These are phyloP conservation scores for Erodium moschatum DNA, from an alignment of 441 rosid species.

Conservation along the genomic window DNA sequence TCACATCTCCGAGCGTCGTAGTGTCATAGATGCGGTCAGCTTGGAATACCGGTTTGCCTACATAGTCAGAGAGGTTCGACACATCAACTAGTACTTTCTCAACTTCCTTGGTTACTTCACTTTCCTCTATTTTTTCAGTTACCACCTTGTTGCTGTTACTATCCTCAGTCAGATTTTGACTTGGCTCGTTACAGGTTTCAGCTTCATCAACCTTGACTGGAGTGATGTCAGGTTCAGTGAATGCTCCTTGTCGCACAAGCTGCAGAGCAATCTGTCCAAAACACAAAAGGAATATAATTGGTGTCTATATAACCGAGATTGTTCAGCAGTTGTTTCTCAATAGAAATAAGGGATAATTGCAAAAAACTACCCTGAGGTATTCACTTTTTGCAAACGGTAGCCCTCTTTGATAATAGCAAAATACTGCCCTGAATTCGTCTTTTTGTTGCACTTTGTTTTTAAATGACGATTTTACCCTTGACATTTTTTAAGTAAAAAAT, in stretches of 20 bases:
- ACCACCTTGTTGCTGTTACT: constrained; percentile 18
- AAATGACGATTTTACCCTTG: too few species aligned
- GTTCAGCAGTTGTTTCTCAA: background rate
- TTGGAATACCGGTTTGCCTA: constrained; percentile 91
- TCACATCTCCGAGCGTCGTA: constrained; percentile 86
- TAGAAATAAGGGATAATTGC: too few species aligned
- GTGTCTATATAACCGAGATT: background rate
- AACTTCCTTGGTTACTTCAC: constrained; percentile 27
- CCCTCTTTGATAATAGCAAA: too few species aligned
- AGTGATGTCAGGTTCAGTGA: constrained; percentile 32
- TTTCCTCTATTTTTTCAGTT: constrained; percentile 30
- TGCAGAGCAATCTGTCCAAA: constrained; percentile 68
- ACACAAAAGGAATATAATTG: constrained; percentile 12
- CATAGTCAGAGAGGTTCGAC: constrained; percentile 60
- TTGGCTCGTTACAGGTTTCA: constrained; percentile 3
- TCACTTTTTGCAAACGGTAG: too few species aligned
- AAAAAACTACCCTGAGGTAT: too few species aligned
- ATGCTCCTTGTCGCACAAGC: constrained; percentile 59
- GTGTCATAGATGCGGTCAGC: constrained; percentile 67
- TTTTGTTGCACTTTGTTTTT: too few species aligned
- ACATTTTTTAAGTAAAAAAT: too few species aligned
- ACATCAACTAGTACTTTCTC: constrained; percentile 61
- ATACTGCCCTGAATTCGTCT: too few species aligned
- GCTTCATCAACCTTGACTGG: constrained; percentile 29
- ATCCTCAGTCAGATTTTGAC: constrained; percentile 27